Evolutionary conservation across 768 basidiomycete species (phyloP), one percentile per base, ranked within the genome.

Genomic region (Collybia nuda): DNA sequence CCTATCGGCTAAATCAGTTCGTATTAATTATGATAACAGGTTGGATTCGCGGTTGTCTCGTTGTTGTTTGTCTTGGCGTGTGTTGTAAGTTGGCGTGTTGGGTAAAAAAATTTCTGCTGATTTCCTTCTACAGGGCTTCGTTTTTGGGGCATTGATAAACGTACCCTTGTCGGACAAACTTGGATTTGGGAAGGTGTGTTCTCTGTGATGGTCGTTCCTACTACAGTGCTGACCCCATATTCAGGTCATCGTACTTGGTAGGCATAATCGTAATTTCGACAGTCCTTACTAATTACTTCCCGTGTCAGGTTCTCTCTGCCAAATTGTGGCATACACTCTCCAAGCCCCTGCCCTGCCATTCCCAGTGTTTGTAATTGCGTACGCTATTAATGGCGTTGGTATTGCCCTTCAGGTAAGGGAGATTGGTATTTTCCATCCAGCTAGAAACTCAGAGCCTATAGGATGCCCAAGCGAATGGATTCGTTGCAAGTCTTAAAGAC

Each of bases 381-480:
- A 56, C 17, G 51, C 55, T 6, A 64, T 72, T 28, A 66, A 66
- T 28, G 67, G 70, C 1, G 45, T 62, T 26, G 69, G 68, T 1
- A 18, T 66, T 18, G 60, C 68, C 2, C 52, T 72, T n/a, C 70
- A 71, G 68, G 52, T 81, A 7, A 12, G 43, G 9, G 6, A 23
- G 7, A 18, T 14, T 9, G 26, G n/a, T 19, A 9, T 14, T 26
- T 43, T 17, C n/a, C 19, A 26, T 5, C 22, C 18, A 32, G 1
- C 17, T 5, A 9, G 19, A 42, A 21, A 17, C 36, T 38, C n/a
- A 4, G 8, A 47, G 3, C 22, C 15, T 35, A 21, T 47, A 88
- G 82, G 83, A 88, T 52, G 86, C 88, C 0, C 86, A 87, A 66
- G 78, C 86, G 1, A 86, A 86, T 58, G 85, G 82, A 6, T 89